These are phyloP conservation scores for Jaapia argillacea DNA, from an alignment of 768 basidiomycete species.

Conservation along the genomic window DNA sequence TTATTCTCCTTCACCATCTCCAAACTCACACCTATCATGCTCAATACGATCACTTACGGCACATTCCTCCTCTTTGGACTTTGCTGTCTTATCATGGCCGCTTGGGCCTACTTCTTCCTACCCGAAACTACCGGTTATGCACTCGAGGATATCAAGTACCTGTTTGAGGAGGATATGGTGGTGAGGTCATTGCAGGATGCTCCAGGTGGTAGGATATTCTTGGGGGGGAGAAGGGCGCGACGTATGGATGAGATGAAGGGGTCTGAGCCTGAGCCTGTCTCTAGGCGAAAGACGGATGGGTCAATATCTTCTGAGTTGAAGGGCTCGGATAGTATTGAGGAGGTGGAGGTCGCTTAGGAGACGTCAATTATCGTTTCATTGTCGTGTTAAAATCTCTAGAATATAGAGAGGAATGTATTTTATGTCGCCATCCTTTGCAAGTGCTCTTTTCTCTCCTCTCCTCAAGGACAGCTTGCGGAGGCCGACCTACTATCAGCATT, in stretches of 20 bases:
- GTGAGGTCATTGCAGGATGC: slow-evolving; percentile 29
- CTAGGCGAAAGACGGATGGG: background rate
- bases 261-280: background rate
- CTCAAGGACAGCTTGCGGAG: no score
- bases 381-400: no score
- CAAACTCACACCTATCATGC: slow-evolving; percentile 31
- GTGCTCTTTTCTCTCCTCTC: no score
- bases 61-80: slow-evolving; percentile 34
- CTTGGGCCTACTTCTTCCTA: slow-evolving; percentile 33
- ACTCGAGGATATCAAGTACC: slow-evolving; percentile 34
- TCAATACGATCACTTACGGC: slow-evolving; percentile 14
- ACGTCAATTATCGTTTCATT: no score
- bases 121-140: slow-evolving; percentile 38
- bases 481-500: no score
- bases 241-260: slow-evolving; percentile 1
- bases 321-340: background rate
- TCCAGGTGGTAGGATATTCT: slow-evolving; percentile 26
- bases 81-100: slow-evolving; percentile 29
- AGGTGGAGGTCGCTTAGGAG: background rate
- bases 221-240: slow-evolving; percentile 16
- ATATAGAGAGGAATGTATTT: no score
- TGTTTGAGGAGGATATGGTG: slow-evolving; percentile 31
- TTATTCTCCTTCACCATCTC: slow-evolving; percentile 36
- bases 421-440: no score
- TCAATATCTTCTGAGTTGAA: no score